These are phyloP conservation scores for Camellia japonica DNA, from an alignment of 148 eudicot species.

Conservation along the genomic window DNA sequence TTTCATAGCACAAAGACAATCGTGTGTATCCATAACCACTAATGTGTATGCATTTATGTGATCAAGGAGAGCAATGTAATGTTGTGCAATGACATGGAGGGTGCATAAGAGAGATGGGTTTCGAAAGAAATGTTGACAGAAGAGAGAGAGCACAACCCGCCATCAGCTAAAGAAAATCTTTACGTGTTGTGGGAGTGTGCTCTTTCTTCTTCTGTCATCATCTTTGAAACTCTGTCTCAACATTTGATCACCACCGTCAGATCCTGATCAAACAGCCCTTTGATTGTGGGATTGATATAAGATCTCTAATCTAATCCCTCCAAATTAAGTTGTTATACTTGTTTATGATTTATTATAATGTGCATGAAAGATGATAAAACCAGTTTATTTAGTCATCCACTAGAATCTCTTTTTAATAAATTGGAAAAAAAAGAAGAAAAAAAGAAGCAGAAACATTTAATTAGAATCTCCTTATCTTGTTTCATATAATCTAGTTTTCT, in stretches of 20 bases:
- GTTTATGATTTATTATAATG: too few relatives aligned
- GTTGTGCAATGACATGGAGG: not conserved
- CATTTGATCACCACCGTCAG: not conserved
- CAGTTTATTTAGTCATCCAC: too few relatives aligned
- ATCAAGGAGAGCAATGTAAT: not conserved
- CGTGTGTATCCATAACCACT: not conserved
- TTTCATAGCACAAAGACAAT: too few relatives aligned
- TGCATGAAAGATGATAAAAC: too few relatives aligned
- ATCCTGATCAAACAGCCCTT: not conserved
- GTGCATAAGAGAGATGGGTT: not conserved
- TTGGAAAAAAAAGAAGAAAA: too few relatives aligned
- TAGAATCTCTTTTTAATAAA: too few relatives aligned
- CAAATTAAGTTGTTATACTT: too few relatives aligned
- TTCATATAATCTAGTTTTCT: too few relatives aligned
- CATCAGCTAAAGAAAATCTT: slow-evolving; percentile 20
- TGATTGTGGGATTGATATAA: too few relatives aligned
- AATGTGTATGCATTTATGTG: not conserved
- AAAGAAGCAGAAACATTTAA: too few relatives aligned
- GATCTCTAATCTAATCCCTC: too few relatives aligned
- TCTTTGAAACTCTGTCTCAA: not conserved
- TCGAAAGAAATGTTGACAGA: slow-evolving; percentile 27
- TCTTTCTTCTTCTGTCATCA: slow-evolving; percentile 31
- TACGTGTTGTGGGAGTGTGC: slow-evolving; percentile 30
- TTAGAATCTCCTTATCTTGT: too few relatives aligned
- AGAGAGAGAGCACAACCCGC: slow-evolving; percentile 40